phyloP scores from a whole-genome alignment of 495 filamentous ascomycete species.

The Podospora bellae-mahoneyi region DNA sequence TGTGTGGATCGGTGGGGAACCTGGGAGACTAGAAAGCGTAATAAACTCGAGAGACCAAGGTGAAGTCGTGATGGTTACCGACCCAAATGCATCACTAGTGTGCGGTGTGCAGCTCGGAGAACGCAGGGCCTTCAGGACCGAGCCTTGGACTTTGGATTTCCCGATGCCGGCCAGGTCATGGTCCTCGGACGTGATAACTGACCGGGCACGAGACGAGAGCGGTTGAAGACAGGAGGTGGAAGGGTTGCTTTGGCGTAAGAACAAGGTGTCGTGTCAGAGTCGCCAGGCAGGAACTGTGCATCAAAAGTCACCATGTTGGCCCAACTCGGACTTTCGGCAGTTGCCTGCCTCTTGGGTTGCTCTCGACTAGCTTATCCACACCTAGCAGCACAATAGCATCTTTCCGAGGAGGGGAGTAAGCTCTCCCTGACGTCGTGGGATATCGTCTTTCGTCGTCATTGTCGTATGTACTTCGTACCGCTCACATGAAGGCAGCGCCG shows the following conservation, averaged over 20 bases:
- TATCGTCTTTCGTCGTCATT: neutral
- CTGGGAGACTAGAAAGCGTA: neutral
- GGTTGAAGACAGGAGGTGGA: neutral
- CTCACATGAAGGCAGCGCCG: neutral
- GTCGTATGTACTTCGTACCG: neutral
- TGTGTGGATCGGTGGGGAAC: neutral
- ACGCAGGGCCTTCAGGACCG: neutral
- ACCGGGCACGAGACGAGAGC: neutral
- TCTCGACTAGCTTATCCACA: too few relatives aligned
- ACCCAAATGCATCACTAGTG: neutral
- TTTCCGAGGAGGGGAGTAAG: neutral
- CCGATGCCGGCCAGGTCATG: neutral
- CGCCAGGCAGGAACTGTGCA: neutral
- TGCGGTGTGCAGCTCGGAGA: neutral
- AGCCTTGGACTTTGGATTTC: neutral
- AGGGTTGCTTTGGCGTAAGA: neutral
- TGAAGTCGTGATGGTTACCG: too few relatives aligned
- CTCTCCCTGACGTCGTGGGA: neutral
- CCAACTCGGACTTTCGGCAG: conserved; percentile 4
- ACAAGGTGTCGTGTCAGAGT: neutral
- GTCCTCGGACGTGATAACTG: neutral
- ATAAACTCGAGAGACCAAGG: too few relatives aligned
- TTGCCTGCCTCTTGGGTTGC: neutral
- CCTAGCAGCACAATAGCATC: neutral
- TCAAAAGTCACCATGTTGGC: neutral